Conservation (phyloP, 257 asterid species). For the Thymus quinquecostatus region DNA sequence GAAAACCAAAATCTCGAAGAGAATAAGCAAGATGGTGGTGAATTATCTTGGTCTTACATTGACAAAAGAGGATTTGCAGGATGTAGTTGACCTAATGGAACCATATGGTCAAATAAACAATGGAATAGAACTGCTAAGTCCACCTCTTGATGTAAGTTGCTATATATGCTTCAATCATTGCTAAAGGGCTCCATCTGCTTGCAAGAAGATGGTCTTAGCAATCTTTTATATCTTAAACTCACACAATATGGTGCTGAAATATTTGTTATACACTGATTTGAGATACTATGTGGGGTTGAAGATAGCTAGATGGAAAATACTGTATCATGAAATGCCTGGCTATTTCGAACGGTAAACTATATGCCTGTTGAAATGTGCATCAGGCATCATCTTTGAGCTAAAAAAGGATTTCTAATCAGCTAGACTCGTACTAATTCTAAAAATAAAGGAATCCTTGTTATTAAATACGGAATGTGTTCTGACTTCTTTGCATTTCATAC, state of each 20-base stretch:
- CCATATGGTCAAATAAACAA: conserved; percentile 89
- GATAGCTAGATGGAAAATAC: background rate
- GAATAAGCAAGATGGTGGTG: conserved; percentile 68
- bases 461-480: background rate
- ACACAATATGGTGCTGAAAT: conserved; percentile 9
- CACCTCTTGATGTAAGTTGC: conserved; percentile 80
- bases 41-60: conserved; percentile 89
- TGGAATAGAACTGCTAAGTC: conserved; percentile 80
- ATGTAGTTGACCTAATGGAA: conserved; percentile 94
- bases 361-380: background rate
- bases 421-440: background rate
- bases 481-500: background rate
- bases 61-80: conserved; percentile 81
- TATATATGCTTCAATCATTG: conserved; percentile 21
- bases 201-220: conserved; percentile 24
- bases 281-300: conserved; percentile 22
- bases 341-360: background rate
- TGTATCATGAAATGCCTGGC: background rate
- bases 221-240: conserved; percentile 13
- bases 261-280: background rate
- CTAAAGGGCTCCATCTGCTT: conserved; percentile 30
- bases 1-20: conserved; percentile 58
- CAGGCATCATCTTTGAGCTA: background rate
- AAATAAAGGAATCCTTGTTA: background rate
- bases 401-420: background rate